A percentile compares a stretch with the other conserved stretches of the same genome.
Conservation (phyloP, 148 eudicot species). For the Rhododendron vialii region DNA sequence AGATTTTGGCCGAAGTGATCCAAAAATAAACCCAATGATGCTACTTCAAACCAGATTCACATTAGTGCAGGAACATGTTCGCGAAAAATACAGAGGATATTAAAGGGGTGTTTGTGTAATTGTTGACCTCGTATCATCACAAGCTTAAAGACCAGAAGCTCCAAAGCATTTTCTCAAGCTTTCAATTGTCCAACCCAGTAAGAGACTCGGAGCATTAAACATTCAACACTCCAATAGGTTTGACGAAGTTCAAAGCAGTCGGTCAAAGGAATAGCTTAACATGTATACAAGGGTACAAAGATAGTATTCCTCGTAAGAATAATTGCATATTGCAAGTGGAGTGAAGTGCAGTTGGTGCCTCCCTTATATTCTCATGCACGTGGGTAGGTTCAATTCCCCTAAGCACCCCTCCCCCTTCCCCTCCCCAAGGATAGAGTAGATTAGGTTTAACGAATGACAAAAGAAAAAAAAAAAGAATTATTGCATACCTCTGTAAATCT, state of each 20-base stretch:
- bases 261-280: not conserved
- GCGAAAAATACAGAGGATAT: not conserved
- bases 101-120: not conserved
- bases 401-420: too few relatives aligned
- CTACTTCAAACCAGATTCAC: not conserved
- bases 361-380: too few relatives aligned
- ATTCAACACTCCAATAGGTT: not conserved
- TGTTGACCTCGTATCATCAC: not conserved
- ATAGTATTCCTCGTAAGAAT: not conserved
- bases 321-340: slow-evolving; percentile 8
- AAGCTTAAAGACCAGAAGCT: not conserved
- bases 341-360: too few relatives aligned
- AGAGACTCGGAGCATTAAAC: not conserved
- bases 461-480: not conserved
- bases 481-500: slow-evolving; percentile 55
- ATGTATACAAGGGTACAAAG: not conserved
- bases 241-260: not conserved
- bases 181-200: not conserved
- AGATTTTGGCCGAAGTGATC: not conserved
- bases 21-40: not conserved
- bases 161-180: not conserved
- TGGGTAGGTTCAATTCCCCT: too few relatives aligned
- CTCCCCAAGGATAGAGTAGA: too few relatives aligned
- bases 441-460: too few relatives aligned
- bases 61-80: not conserved